Base-by-base conservation (phyloP, 2,329 filamentous ascomycete species). In the Bipolaris zeicola region DNA sequence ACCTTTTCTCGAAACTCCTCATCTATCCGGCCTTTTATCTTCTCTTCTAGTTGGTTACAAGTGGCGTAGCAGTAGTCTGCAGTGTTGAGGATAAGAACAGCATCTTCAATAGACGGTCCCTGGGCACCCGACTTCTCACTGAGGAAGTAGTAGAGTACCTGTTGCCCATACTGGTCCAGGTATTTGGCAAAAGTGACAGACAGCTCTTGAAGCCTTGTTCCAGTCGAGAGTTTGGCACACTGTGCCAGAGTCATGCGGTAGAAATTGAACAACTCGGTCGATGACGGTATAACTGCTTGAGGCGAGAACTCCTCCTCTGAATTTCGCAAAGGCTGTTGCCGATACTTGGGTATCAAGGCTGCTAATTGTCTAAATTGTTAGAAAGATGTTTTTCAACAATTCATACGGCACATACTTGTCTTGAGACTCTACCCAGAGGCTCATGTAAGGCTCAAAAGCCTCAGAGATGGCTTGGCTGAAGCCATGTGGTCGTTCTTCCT, bases 51-150 rank as follows among this genome's bases (percentile, higher is more conserved):
- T 72, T 98, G 94, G 45, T 88, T 92, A 46, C 92, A 95, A 28
- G 96, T 98, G 24, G 87, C 87, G 71, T 97, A 94, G 85, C 95
- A 99, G 75, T 98, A 99, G 71, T 99, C 95, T 0, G 95, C 94
- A 1, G 95, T 98, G 73, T 99, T 99, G 45, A 99, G 82, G 1
- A 98, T 92, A 3, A 96, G 80, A 13, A 97, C 85, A 3, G 90
- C 85, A 61, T 96, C 90, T 67, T 96, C 88, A 2, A 95, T 78
- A 0, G 84, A 84, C 1, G 85, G 83, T 2, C 81, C 83, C 56
- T 82, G 79, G 60, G 83, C 68, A 70, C 83, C 76, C 64, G 82
- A 63, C 74, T 86, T 69, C 77, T 90, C 86, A 28, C 83, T 84
- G 16, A 89, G 80, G 58, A 90, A 89, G 62, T 88, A 85, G 14